Base-by-base conservation (phyloP, 1,139 yeast genomes). In the Blastobotrys buckinghamii region DNA sequence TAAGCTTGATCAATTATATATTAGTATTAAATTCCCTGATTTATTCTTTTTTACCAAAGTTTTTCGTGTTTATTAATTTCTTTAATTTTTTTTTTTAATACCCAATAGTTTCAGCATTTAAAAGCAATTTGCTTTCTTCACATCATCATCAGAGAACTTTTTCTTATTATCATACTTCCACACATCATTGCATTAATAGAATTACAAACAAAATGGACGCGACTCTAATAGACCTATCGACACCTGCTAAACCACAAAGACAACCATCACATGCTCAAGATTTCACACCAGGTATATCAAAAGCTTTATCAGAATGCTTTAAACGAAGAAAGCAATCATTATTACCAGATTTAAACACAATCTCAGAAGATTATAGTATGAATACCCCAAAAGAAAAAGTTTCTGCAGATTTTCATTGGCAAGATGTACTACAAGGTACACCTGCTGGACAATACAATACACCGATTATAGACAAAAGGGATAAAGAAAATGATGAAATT, bases 271-370 rank as follows among this genome's bases (percentile, higher is more conserved):
- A 45, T 30, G 34, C 47, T n/a, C 44, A 54, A 7, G 60, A 56
- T 30, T 56, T 58, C 47, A 57, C 61, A 6, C 61, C 61, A 9
- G 51, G 54, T 7, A 46, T 57, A 17, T 52, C 59, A 7, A 43
- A 53, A 39, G 59, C 58, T 2, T 44, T 58, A 38, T 53, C 55
- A n/a, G 58, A 58, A 39, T 55, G 59, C 43, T 58, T 58, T 45
- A 50, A 49, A 38, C 37, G 56, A n/a, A 49, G 55, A 26, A 53
- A 47, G 38, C 56, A 50, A 36, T 49, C 55, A 32, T 45, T 51
- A 19, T 50, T 53, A 24, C 58, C 54, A 5, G 29, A 26, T 13
- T 29, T 40, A 17, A 40, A 35, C 10, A n/a, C n/a, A 24, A 33
- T 41, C 12, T 10, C 7, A 12, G 44, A 41, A 32, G 24, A 15